Evolutionary conservation across 768 basidiomycete genomes (phyloP).

Genomic region (Gyrodon lividus): DNA sequence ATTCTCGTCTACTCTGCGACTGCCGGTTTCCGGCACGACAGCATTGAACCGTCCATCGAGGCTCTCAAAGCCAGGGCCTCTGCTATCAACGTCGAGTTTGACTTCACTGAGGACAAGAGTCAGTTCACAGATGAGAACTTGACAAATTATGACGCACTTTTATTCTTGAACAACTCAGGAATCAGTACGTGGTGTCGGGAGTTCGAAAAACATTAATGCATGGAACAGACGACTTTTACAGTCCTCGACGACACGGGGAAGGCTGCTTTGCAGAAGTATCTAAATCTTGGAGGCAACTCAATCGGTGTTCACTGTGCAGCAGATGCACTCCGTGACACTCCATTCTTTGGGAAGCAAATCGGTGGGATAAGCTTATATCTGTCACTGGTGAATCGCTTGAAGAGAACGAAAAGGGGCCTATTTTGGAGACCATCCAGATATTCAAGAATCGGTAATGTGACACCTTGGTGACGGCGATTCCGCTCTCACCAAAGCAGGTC

Average conservation of each 20-base stretch:
- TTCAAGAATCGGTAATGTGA: constrained; percentile 60
- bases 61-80: constrained; percentile 47
- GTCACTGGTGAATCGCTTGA: background rate
- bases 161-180: constrained; percentile 70
- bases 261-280: constrained; percentile 59
- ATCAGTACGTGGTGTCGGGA: constrained; percentile 47
- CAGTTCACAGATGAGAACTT: constrained; percentile 58
- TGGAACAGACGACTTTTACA: constrained; percentile 2
- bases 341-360: constrained; percentile 56
- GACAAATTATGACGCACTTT: constrained; percentile 56
- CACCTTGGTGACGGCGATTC: background rate
- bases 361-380: constrained; percentile 35
- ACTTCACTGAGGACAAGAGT: constrained; percentile 59
- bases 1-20: constrained; percentile 66
- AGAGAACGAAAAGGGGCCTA: constrained; percentile 45
- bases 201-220: background rate
- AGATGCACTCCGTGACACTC: constrained; percentile 56
- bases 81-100: constrained; percentile 53
- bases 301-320: constrained; percentile 67
- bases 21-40: constrained; percentile 65
- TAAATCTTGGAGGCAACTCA: constrained; percentile 70
- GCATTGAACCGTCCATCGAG: constrained; percentile 68
- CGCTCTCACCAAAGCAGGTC: constrained; percentile 38
- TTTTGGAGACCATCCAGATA: constrained; percentile 68
- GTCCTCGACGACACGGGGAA: constrained; percentile 63